Base-by-base conservation (phyloP, 2,329 filamentous ascomycete genomes). In the Coniochaeta prunicola region DNA sequence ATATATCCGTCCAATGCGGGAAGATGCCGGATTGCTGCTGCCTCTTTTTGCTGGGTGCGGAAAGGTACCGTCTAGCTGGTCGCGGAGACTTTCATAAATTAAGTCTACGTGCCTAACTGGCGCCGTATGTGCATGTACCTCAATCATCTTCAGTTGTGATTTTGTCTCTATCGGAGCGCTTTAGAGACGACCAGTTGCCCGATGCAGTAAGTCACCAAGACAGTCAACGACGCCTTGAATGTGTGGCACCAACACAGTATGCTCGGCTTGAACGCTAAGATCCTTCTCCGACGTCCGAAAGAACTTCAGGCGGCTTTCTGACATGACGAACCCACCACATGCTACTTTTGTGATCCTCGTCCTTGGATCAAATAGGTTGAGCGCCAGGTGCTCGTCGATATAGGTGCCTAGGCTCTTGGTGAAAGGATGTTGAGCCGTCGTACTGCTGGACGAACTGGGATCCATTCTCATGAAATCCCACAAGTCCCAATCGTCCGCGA, bases 401-500 rank as follows among this genome's bases (percentile, higher is more conserved):
- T 85, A 85, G 5, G 65, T 65, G 0, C 74, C 76, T 19, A 85
- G 64, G 0, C 81, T 80, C 48, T 79, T 73, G 0, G 75, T 78
- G 61, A 85, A 84, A 0, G 81, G 77, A n/a, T 74, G 70, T 5
- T 60, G 19, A 4, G 21, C n/a, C 10, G 66, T 19, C 45, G 6
- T 63, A 60, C 53, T 57, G 26, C 24, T 17, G 17, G 38, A 21
- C 5, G 38, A 4, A 13, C 12, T 26, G 19, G 19, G 12, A 26
- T 45, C 40, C 5, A 21, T 3, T 6, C 33, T 17, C 19, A 6
- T 12, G 12, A 26, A 26, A 13, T 38, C 9, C 34, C 34, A 71
- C 81, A 80, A 83, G 2, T 66, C 73, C 81, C 81, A 83, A 3
- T 80, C 80, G 58, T 83, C 79, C 59, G 83, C 80, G 9, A 72